Base-by-base conservation (phyloP, 352 stramenopile species). In the Pythium monospermum region DNA sequence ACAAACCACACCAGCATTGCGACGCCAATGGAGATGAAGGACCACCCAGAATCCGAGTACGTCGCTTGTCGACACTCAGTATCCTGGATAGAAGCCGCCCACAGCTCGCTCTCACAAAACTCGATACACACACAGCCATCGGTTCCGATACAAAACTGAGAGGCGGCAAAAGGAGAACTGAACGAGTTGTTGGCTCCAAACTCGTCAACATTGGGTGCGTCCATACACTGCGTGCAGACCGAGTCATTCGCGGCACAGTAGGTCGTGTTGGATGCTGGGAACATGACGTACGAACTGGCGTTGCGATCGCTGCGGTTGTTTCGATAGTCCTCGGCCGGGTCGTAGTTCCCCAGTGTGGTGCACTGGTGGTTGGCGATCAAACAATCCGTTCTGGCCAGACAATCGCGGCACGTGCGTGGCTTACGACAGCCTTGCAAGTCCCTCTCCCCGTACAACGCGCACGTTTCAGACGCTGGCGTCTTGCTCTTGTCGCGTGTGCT, bases 261-360 rank as follows among this genome's bases (percentile, higher is more conserved):
- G 6, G 42, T 59, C 19, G 52, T 53, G 41, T 59, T 59, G 16
- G 28, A n/a, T 13, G 42, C 38, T 7, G 52, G 52, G 15, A 59
- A 59, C 7, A 30, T n/a, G 12, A 32, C 13, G 38, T 46, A 40
- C 6, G 21, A 39, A 7, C 4, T 39, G 33, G 5, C 33, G 5
- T 5, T 39, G 21, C 33, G 33, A 18, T 39, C n/a, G 33, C 21
- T 18, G 6, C 21, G 6, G 12, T 39, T 18, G 12, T 39, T 21
- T 4, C 15, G 21, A 16, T 21, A 39, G 33, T 39, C n/a, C 7
- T 13, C 21, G 21, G n/a, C 33, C 33, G 6, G 33, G 33, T n/a
- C 15, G 33, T 13, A 16, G n/a, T 39, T 7, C 12, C 15, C 15
- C 33, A 39, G 6, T 39, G 6, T 1, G 33, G n/a, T 13, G 5